Evolutionary conservation across 2,329 filamentous ascomycete genomes (phyloP).

Genomic region (Aspergillus nomiae): DNA sequence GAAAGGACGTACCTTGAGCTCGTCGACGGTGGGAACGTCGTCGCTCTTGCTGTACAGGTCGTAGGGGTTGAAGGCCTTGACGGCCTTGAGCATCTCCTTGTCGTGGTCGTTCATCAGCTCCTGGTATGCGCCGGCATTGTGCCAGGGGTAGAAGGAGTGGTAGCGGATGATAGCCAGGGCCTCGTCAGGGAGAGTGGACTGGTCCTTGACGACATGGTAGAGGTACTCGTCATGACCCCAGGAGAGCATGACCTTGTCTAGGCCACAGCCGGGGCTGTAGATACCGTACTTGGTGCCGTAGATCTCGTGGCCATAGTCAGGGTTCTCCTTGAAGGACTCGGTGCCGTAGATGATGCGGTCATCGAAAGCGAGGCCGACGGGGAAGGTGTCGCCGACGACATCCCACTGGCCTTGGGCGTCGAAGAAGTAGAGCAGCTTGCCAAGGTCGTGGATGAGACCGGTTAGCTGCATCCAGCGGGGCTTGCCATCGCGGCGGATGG

Average conservation of each 20-base stretch:
- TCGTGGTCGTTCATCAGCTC: slow-evolving; percentile 86
- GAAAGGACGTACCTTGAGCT: slow-evolving; percentile 64
- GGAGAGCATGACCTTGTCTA: slow-evolving; percentile 85
- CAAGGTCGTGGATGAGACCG: slow-evolving; percentile 50
- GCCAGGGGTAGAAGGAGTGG: slow-evolving; percentile 93
- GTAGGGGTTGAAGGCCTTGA: slow-evolving; percentile 86
- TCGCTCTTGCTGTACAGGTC: slow-evolving; percentile 92
- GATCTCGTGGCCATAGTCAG: slow-evolving; percentile 69
- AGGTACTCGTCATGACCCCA: slow-evolving; percentile 66
- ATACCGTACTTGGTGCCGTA: slow-evolving; percentile 79
- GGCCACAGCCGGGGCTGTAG: slow-evolving; percentile 74
- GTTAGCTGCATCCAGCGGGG: slow-evolving; percentile 53
- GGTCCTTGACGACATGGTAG: slow-evolving; percentile 83
- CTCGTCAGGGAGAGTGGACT: slow-evolving; percentile 76
- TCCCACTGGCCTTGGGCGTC: slow-evolving; percentile 90
- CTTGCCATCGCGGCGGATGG: slow-evolving; percentile 73
- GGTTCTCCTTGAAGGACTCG: slow-evolving; percentile 72
- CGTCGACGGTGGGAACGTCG: slow-evolving; percentile 71
- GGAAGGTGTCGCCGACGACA: slow-evolving; percentile 69
- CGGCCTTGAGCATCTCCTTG: slow-evolving; percentile 74
- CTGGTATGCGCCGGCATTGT: slow-evolving; percentile 75
- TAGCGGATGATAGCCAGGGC: slow-evolving; percentile 91
- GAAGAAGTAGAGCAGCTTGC: slow-evolving; percentile 54
- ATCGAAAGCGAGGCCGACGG: slow-evolving; percentile 55
- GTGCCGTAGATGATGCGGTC: slow-evolving; percentile 77